A percentile compares a stretch with the other conserved stretches of the same genome.
These are phyloP conservation scores for Mangifera indica DNA, from an alignment of 345 rosid genomes.

Conservation along the genomic window DNA sequence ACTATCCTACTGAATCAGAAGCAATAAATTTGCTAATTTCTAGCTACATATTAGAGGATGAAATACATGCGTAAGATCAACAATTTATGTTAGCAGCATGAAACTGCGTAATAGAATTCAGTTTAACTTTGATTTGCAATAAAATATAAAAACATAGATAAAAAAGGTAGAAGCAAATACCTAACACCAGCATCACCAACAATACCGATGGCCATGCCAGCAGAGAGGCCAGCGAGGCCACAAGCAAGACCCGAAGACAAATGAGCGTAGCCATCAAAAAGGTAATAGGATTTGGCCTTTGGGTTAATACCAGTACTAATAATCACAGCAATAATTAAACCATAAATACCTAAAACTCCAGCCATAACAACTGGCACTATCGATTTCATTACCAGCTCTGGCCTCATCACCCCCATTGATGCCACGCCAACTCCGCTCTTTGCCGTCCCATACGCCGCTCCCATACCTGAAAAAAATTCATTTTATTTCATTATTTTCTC, in stretches of 20 bases:
- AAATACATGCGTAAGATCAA: not conserved
- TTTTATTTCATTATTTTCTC: not conserved
- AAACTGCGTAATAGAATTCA: not conserved
- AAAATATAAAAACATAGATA: not conserved
- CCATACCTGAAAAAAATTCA: slow-evolving; percentile 51
- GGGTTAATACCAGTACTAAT: slow-evolving; percentile 86
- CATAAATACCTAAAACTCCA: slow-evolving; percentile 80
- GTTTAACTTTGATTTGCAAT: too few species aligned
- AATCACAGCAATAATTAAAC: slow-evolving; percentile 78
- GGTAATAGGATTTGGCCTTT: slow-evolving; percentile 73
- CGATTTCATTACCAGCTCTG: slow-evolving; percentile 84
- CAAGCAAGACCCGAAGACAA: slow-evolving; percentile 52
- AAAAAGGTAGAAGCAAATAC: slow-evolving; percentile 14
- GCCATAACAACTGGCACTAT: slow-evolving; percentile 91
- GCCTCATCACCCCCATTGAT: slow-evolving; percentile 91
- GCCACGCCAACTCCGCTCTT: slow-evolving; percentile 89
- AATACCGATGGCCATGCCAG: slow-evolving; percentile 61
- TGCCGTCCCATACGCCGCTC: slow-evolving; percentile 80
- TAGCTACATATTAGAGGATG: too few species aligned
- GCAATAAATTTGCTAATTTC: too few species aligned
- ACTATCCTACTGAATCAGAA: not conserved
- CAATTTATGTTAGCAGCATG: not conserved
- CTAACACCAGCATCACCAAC: slow-evolving; percentile 67
- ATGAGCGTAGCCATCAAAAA: slow-evolving; percentile 81
- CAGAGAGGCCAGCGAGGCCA: slow-evolving; percentile 61